phyloP scores from a whole-genome alignment of 2,329 filamentous ascomycete genomes.

The Neonectria hederae region DNA sequence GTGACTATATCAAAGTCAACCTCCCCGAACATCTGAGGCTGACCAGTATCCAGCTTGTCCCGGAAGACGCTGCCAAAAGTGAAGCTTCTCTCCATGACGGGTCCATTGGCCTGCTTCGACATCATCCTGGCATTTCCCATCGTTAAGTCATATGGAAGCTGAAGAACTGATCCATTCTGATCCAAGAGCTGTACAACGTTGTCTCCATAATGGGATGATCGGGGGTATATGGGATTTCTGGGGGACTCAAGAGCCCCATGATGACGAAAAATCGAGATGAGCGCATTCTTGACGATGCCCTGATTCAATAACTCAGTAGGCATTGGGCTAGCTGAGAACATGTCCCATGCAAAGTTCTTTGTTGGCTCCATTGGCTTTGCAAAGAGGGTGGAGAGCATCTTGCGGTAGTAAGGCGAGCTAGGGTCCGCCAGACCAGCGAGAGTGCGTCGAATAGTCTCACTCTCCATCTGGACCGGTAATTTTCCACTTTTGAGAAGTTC shows the following conservation, averaged over 20 bases:
- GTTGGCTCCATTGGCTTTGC: conserved; percentile 78
- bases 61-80: conserved; percentile 90
- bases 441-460: conserved; percentile 86
- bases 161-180: conserved; percentile 84
- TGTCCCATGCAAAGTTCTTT: conserved; percentile 83
- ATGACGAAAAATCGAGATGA: conserved; percentile 82
- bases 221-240: conserved; percentile 80
- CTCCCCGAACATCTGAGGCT: conserved; percentile 84
- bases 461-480: conserved; percentile 90
- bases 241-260: conserved; percentile 89
- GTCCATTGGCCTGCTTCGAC: conserved; percentile 71
- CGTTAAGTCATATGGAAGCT: conserved; percentile 93
- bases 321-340: conserved; percentile 65
- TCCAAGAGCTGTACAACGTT: conserved; percentile 85
- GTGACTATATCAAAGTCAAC: conserved; percentile 98
- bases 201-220: conserved; percentile 77
- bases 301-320: conserved; percentile 74
- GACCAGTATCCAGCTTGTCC: conserved; percentile 79
- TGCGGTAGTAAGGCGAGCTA: conserved; percentile 86
- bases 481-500: conserved; percentile 88
- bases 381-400: conserved; percentile 89
- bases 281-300: conserved; percentile 75
- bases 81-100: conserved; percentile 78
- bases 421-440: conserved; percentile 84
- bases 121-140: conserved; percentile 87